phyloP scores from a whole-genome alignment of 345 rosid species.

The Excoecaria cochinchinensis region DNA sequence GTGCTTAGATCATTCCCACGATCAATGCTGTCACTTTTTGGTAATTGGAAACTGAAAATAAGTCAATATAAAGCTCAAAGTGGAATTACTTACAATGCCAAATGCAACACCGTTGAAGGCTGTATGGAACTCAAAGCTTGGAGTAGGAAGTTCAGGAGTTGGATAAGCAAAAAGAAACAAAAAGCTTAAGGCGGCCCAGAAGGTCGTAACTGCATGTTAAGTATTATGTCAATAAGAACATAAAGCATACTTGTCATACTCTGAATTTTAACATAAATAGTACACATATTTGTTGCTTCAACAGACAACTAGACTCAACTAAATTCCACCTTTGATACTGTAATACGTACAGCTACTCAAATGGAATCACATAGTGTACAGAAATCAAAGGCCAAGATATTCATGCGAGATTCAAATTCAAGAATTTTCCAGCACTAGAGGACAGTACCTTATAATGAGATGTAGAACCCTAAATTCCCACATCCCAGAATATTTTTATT shows the following conservation, averaged over 20 bases:
- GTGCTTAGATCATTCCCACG: background rate
- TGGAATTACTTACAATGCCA: conserved; percentile 71
- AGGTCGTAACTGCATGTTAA: conserved; percentile 65
- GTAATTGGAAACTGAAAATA: conserved; percentile 4
- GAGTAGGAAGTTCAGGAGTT: conserved; percentile 86
- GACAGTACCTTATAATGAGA: background rate
- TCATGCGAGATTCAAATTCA: background rate
- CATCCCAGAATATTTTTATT: background rate
- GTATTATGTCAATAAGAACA: conserved; percentile 9
- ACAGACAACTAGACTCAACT: conserved; percentile 9
- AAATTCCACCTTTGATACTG: background rate
- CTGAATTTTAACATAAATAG: conserved; percentile 2
- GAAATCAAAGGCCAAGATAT: background rate
- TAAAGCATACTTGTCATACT: conserved; percentile 3
- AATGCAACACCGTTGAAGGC: conserved; percentile 89
- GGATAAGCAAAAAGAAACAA: conserved; percentile 95
- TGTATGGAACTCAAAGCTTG: conserved; percentile 91
- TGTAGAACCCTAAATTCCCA: background rate
- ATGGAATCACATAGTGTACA: background rate
- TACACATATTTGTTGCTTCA: background rate
- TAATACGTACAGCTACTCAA: background rate
- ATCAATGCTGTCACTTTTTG: background rate
- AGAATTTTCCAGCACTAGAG: background rate
- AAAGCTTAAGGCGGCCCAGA: conserved; percentile 87
- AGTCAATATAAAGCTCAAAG: background rate